A percentile compares a stretch with the other conserved stretches of the same genome.
phyloP scores from a whole-genome alignment of 352 stramenopile genomes.

The Phytophthora pisi region DNA sequence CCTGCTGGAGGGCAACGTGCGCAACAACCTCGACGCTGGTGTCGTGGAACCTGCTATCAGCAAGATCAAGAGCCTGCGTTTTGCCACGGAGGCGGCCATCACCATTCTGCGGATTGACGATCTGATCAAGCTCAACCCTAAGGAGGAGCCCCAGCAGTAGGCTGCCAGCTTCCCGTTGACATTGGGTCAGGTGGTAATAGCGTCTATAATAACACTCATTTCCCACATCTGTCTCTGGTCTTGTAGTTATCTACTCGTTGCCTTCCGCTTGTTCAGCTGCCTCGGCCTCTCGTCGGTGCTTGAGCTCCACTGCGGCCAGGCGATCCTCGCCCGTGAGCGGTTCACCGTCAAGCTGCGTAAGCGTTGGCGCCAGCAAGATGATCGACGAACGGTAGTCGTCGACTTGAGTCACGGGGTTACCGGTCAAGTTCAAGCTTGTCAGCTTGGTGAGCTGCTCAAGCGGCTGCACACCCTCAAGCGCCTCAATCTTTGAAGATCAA shows the following conservation, averaged over 20 bases:
- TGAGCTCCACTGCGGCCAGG: conserved; percentile 61
- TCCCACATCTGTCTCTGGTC: conserved; percentile 17
- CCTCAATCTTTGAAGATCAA: conserved; percentile 46
- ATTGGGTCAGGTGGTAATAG: conserved; percentile 37
- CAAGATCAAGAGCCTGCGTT: conserved; percentile 99
- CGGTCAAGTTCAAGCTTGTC: conserved; percentile 50
- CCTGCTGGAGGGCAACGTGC: conserved; percentile 94
- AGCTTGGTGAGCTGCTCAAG: conserved; percentile 52
- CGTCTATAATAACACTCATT: conserved; percentile 57
- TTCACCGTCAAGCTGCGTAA: conserved; percentile 69
- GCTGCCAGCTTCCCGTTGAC: conserved; percentile 27
- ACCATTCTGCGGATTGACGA: conserved; percentile 99
- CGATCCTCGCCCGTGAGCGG: conserved; percentile 66
- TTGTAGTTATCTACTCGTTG: conserved; percentile 14
- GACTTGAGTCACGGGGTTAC: conserved; percentile 58
- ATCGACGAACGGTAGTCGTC: conserved; percentile 64
- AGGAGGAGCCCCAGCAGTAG: conserved; percentile 85
- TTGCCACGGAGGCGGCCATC: conserved; percentile 99
- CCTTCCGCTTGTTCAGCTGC: conserved; percentile 34
- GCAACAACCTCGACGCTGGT: conserved; percentile 96
- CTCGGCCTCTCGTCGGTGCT: conserved; percentile 49
- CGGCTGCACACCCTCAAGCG: conserved; percentile 50
- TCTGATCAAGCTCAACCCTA: conserved; percentile 96
- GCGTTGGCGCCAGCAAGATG: conserved; percentile 53
- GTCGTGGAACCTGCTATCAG: conserved; percentile 99